Base-by-base conservation (phyloP, 192 early-diverging fungal genomes). In the Coemansia sp. region DNA sequence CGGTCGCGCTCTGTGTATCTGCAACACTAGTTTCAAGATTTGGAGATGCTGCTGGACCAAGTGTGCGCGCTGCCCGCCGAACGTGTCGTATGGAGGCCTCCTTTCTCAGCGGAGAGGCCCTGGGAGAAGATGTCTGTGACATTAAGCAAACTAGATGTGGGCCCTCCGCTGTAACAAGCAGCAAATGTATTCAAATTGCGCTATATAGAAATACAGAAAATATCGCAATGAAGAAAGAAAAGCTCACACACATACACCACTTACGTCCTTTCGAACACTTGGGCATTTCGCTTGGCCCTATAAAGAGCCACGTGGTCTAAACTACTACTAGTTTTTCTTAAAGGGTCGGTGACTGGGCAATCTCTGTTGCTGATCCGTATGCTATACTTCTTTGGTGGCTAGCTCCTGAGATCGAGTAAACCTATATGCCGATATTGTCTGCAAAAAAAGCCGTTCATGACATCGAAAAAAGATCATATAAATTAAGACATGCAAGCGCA, bases 51-150 rank as follows among this genome's bases (percentile, higher is more conserved):
- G 51, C 32, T 5, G 76, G 24, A 0, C 70, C 76, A 16, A 79
- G 64, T 0, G 76, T 64, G 26, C 76, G 70, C 14, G 64, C 71
- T 48, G 67, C 64, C 41, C 76, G 59, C 25, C 76, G 67, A 4
- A 73, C 69, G 27, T 79, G 76, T 30, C 66, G 60, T 28, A 50
- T 24, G 23, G 60, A 34, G 12, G 53, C 51, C 48, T 67, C 65
- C 31, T 63, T 67, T 6, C 24, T 53, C 16, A 64, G 26, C 21
- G 58, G 19, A 23, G 65, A 55, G 6, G 32, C 50, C 14, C 44
- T 6, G 5, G 32, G 26, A 6, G 61, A 26, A 27, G 59, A 56
- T 18, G 51, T 58, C 30, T 71, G 60, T 22, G 66, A 61, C 68
- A 69, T 69, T 55, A 41, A 32, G 38, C 7, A 49, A 30, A 2